Evolutionary conservation across 129 eudicot genomes (phyloP).

Genomic region (Flaveria trinervia): DNA sequence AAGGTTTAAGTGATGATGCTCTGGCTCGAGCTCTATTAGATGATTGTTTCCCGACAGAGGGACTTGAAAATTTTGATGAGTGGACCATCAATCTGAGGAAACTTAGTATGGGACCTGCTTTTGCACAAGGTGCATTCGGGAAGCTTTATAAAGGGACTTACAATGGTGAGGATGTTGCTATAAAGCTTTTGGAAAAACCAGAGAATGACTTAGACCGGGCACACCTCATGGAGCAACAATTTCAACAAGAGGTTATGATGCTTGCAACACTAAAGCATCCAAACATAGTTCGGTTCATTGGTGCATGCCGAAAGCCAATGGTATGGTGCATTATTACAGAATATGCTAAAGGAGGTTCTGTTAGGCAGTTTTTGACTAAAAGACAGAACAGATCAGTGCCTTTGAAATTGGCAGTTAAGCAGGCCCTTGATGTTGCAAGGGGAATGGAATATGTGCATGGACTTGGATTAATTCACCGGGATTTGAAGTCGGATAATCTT

Average conservation of each 20-base stretch:
- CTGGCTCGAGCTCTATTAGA: conserved; percentile 10
- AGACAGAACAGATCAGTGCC: conserved; percentile 45
- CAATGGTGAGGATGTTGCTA: conserved; percentile 72
- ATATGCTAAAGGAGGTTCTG: conserved; percentile 93
- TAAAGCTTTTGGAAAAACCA: conserved; percentile 44
- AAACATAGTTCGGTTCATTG: conserved; percentile 78
- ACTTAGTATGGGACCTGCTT: conserved; percentile 15
- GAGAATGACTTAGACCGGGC: conserved; percentile 38
- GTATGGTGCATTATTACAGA: conserved; percentile 92
- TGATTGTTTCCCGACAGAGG: conserved; percentile 6
- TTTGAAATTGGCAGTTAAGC: conserved; percentile 34
- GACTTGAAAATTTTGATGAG: conserved; percentile 20
- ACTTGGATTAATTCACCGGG: no score
- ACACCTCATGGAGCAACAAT: conserved; percentile 75
- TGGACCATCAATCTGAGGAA: conserved; percentile 16
- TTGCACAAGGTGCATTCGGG: conserved; percentile 73
- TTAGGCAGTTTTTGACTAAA: conserved; percentile 67
- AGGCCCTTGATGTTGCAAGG: conserved; percentile 92
- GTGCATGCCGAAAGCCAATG: conserved; percentile 87
- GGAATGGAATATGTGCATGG: no score
- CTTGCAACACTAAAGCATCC: conserved; percentile 72
- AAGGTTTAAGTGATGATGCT: conserved; percentile 22
- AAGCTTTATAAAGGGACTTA: conserved; percentile 74
- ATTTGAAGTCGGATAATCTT: no score
- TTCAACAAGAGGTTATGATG: conserved; percentile 91